A percentile compares a stretch with the other conserved stretches of the same genome.
Conservation (phyloP, 1,284 basidiomycete species). For the Ustilago cynodontis region DNA sequence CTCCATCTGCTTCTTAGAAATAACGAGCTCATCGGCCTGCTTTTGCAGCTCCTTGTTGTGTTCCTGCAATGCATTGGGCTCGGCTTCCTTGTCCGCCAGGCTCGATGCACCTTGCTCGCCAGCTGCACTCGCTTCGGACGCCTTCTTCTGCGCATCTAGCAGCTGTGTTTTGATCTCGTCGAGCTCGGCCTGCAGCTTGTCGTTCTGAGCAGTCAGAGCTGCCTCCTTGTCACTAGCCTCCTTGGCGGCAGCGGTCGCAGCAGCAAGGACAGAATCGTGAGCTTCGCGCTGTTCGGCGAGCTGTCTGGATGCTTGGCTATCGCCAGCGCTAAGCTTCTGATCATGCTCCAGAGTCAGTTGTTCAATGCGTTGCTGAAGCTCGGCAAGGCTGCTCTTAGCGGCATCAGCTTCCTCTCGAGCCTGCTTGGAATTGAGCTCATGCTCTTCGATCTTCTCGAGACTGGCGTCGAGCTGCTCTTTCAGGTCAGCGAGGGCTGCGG, state of each 20-base stretch:
- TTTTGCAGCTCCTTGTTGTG: conserved; percentile 18
- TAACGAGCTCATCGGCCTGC: conserved; percentile 7
- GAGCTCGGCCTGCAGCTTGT: conserved; percentile 38
- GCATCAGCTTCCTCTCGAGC: conserved; percentile 28
- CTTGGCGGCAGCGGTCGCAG: conserved; percentile 12
- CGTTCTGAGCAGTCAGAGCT: conserved; percentile 13
- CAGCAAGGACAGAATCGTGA: conserved; percentile 21
- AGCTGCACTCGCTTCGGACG: conserved; percentile 25
- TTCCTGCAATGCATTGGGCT: conserved; percentile 15
- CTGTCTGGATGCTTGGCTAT: conserved; percentile 15
- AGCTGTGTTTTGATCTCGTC: conserved; percentile 23
- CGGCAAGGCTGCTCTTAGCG: conserved; percentile 19
- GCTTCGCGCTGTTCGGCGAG: conserved; percentile 35
- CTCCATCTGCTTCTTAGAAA: conserved; percentile 11
- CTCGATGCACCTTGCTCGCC: conserved; percentile 26
- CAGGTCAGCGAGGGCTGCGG: conserved; percentile 30
- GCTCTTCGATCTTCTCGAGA: conserved; percentile 35
- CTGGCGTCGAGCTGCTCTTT: conserved; percentile 22
- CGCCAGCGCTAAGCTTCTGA: conserved; percentile 18
- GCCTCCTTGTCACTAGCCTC: conserved; percentile 31
- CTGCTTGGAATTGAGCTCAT: conserved; percentile 22
- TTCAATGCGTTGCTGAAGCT: conserved; percentile 31
- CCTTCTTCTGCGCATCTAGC: conserved; percentile 24
- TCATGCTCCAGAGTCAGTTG: conserved; percentile 33
- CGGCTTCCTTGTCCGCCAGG: conserved; percentile 39